Evolutionary conservation across 2,329 filamentous ascomycete species (phyloP).

Genomic region (Aspergillus sp.): DNA sequence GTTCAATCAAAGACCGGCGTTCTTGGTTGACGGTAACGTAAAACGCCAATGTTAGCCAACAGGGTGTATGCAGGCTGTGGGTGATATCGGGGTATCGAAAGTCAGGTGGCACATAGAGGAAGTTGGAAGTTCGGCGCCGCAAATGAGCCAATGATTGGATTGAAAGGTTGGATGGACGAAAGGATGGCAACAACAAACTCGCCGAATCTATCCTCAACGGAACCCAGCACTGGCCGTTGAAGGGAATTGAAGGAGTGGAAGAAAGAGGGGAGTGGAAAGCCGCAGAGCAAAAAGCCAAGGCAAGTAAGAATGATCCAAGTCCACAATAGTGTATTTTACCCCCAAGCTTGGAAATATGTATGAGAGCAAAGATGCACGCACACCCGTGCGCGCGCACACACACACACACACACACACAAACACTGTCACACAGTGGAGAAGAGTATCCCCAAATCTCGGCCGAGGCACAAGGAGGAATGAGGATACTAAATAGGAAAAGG

Average conservation of each 20-base stretch:
- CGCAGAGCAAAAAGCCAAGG: background rate
- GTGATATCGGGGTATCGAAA: background rate
- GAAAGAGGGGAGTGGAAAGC: background rate
- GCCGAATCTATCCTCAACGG: background rate
- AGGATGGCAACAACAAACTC: background rate
- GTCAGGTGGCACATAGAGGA: slow-evolving; percentile 6
- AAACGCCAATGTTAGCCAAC: background rate
- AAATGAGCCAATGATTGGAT: background rate
- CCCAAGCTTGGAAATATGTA: background rate
- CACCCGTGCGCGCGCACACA: background rate
- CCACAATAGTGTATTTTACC: background rate
- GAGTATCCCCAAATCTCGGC: background rate
- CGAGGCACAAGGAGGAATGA: slow-evolving; percentile 1
- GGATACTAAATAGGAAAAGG: background rate
- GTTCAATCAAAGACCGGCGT: background rate
- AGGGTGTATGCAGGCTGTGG: background rate
- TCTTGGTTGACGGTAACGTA: background rate
- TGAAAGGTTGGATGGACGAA: background rate
- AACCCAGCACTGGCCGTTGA: background rate
- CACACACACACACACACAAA: background rate
- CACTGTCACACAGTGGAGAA: background rate
- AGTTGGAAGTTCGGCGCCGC: background rate
- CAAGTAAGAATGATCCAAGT: background rate
- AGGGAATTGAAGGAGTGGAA: background rate
- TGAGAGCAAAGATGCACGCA: background rate